These are phyloP conservation scores for Withania somnifera DNA, from an alignment of 305 asterid species.

Conservation along the genomic window DNA sequence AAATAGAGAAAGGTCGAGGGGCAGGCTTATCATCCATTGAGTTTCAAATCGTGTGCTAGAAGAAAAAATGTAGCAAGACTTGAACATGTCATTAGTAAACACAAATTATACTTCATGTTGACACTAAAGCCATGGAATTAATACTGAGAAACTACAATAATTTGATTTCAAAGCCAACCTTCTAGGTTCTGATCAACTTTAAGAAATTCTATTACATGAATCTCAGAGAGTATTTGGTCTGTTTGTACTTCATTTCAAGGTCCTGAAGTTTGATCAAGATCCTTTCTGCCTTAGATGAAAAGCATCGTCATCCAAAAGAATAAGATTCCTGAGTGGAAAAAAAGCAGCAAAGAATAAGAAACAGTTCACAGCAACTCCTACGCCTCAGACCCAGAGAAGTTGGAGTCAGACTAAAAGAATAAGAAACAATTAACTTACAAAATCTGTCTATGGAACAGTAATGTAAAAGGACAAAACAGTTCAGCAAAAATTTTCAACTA, in stretches of 20 bases:
- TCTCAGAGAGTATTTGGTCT: not conserved
- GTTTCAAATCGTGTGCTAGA: not conserved
- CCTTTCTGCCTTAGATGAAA: slow-evolving; percentile 18
- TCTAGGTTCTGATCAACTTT: not conserved
- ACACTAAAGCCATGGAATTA: not conserved
- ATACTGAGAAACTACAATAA: not conserved
- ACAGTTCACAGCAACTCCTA: not conserved
- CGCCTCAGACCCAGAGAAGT: not conserved
- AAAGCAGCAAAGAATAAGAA: not conserved
- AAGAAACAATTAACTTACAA: too few relatives aligned
- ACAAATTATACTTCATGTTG: not conserved
- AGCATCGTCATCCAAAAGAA: slow-evolving; percentile 24
- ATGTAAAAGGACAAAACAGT: slow-evolving; percentile 14
- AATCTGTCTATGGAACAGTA: too few relatives aligned
- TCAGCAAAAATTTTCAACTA: not conserved
- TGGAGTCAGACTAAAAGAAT: not conserved
- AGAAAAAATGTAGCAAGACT: not conserved
- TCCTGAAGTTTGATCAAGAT: not conserved
- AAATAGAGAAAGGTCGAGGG: not conserved
- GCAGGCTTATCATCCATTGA: not conserved
- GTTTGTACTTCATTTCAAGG: not conserved
- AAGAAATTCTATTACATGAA: not conserved
- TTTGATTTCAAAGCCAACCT: not conserved
- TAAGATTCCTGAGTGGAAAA: slow-evolving; percentile 30
- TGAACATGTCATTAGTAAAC: not conserved